These are phyloP conservation scores for Closterium sp. DNA, from an alignment of 139 green algal genomes.

Conservation along the genomic window DNA sequence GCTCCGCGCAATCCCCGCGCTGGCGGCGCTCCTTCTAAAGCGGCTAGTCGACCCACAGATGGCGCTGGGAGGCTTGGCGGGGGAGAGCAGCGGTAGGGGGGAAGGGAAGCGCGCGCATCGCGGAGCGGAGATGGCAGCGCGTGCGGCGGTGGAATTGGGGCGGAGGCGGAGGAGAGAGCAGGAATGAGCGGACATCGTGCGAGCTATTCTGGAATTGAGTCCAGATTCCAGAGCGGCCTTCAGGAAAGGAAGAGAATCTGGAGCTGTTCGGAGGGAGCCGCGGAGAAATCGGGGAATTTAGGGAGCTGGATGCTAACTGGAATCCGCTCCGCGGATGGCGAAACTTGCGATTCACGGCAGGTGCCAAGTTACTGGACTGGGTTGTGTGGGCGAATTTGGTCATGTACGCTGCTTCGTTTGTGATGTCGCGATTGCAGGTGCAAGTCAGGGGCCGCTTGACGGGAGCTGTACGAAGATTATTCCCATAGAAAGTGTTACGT, in stretches of 20 bases:
- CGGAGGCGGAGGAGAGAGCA: background rate
- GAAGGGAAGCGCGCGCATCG: background rate
- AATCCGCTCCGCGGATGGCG: too few relatives aligned
- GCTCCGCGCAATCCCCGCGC: background rate
- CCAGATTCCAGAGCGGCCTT: background rate
- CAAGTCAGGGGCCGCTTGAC: background rate
- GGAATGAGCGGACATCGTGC: background rate
- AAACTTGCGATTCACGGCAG: too few relatives aligned
- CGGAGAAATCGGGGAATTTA: too few relatives aligned
- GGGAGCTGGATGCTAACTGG: too few relatives aligned
- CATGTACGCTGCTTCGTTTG: background rate
- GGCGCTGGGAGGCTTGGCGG: too few relatives aligned
- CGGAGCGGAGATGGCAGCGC: background rate
- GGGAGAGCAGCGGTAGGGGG: too few relatives aligned
- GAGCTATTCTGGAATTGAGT: too few relatives aligned
- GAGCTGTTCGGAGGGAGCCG: too few relatives aligned
- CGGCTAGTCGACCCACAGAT: too few relatives aligned
- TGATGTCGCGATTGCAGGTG: background rate
- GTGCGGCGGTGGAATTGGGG: background rate
- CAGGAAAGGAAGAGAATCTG: too few relatives aligned
- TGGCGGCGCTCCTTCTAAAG: background rate
- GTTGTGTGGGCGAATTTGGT: background rate
- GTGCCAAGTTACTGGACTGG: background rate
- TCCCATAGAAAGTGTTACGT: too few relatives aligned
- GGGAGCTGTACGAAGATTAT: too few relatives aligned